phyloP scores from a whole-genome alignment of 306 rosid species.

The Vigna angularis region DNA sequence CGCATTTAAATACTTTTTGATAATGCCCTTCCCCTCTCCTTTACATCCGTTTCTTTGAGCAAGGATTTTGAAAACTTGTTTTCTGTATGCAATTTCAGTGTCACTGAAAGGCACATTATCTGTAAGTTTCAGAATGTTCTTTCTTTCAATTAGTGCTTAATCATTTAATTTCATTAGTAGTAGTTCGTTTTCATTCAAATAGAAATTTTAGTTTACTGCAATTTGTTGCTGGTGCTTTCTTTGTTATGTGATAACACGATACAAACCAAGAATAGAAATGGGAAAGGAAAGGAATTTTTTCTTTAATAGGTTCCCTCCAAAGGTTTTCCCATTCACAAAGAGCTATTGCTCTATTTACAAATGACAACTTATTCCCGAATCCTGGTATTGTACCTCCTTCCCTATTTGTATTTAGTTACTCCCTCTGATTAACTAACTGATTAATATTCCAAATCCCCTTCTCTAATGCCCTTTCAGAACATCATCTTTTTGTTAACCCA shows the following conservation, averaged over 20 bases:
- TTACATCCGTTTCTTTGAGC: slow-evolving; percentile 16
- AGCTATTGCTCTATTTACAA: neutral
- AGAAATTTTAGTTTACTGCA: neutral
- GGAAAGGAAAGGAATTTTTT: neutral
- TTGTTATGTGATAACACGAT: slow-evolving; percentile 1
- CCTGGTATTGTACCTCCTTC: neutral
- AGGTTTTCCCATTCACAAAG: neutral
- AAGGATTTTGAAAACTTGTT: slow-evolving; percentile 8
- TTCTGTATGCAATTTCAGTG: slow-evolving; percentile 31
- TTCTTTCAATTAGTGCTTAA: neutral
- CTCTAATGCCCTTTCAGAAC: neutral
- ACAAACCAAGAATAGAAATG: neutral
- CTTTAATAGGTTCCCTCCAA: neutral
- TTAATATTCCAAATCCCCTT: neutral
- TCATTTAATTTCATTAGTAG: slow-evolving; percentile 24
- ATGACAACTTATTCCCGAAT: neutral
- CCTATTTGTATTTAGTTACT: neutral
- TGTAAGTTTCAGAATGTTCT: slow-evolving; percentile 23
- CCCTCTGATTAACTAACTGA: neutral
- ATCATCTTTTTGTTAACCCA: neutral
- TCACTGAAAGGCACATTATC: slow-evolving; percentile 8
- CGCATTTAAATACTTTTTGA: slow-evolving; percentile 14
- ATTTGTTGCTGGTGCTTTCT: slow-evolving; percentile 34
- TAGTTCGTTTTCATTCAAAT: neutral
- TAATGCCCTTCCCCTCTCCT: slow-evolving; percentile 1